phyloP scores from a whole-genome alignment of 225 moss, liverwort and hornwort genomes.

The Polytrichum formosum region DNA sequence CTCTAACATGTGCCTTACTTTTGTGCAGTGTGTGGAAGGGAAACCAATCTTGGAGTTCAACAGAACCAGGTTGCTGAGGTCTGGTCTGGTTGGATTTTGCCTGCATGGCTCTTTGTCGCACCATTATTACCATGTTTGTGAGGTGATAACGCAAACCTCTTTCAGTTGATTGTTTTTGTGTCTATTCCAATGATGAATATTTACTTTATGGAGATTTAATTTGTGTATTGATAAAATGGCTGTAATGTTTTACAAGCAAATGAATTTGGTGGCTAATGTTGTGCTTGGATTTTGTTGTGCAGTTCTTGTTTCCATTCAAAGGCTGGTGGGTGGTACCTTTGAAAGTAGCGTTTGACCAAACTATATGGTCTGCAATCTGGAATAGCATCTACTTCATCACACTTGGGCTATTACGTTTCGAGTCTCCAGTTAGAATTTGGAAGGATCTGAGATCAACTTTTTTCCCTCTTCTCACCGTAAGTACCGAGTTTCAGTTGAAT shows the following conservation, averaged over 20 bases:
- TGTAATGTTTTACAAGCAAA: neutral
- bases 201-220: neutral
- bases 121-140: slow-evolving; percentile 85
- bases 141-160: slow-evolving; percentile 35
- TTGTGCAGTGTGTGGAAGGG: slow-evolving; percentile 76
- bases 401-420: slow-evolving; percentile 68
- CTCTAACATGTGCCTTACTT: neutral
- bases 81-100: slow-evolving; percentile 88
- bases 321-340: slow-evolving; percentile 93
- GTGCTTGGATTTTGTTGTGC: slow-evolving; percentile 16
- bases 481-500: neutral
- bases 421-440: slow-evolving; percentile 56
- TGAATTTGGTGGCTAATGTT: neutral
- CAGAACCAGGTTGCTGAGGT: slow-evolving; percentile 69
- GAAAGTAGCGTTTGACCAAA: slow-evolving; percentile 85
- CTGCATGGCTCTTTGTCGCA: slow-evolving; percentile 92
- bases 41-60: slow-evolving; percentile 77
- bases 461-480: slow-evolving; percentile 61
- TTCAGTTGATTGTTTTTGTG: neutral
- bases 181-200: too few species aligned
- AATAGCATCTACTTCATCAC: slow-evolving; percentile 71
- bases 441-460: slow-evolving; percentile 70
- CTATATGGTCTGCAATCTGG: slow-evolving; percentile 84
- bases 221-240: neutral
- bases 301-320: slow-evolving; percentile 88